Conservation (phyloP, 495 filamentous ascomycete genomes). For the Neurospora sublineolata region DNA sequence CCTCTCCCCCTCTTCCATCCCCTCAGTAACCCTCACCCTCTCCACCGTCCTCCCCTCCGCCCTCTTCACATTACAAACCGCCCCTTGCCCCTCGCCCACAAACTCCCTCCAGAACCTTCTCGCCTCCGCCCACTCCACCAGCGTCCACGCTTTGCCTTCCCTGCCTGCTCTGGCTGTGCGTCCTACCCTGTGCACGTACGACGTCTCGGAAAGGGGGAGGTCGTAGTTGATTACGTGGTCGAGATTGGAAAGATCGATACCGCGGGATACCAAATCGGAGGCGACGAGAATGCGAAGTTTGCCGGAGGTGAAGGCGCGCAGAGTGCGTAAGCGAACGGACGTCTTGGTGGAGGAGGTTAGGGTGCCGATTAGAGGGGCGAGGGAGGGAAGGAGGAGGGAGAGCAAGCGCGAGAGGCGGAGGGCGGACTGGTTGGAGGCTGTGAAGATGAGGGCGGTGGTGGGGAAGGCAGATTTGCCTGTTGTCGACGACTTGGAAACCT, state of each 20-base stretch:
- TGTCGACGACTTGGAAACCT: no score
- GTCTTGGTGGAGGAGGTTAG: conserved; percentile 66
- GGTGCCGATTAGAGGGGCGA: conserved; percentile 47
- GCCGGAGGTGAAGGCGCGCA: conserved; percentile 50
- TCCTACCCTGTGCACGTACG: conserved; percentile 88
- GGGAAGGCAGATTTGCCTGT: neutral
- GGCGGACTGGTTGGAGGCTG: conserved; percentile 74
- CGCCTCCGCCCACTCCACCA: conserved; percentile 66
- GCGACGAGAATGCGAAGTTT: conserved; percentile 68
- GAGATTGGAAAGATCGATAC: conserved; percentile 72
- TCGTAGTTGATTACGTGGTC: conserved; percentile 92
- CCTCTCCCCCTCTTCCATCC: conserved; percentile 28
- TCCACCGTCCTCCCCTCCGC: conserved; percentile 12
- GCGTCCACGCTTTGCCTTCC: conserved; percentile 67
- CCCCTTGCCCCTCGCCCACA: conserved; percentile 32
- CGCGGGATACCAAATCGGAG: conserved; percentile 83
- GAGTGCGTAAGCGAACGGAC: conserved; percentile 43
- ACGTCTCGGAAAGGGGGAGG: conserved; percentile 63
- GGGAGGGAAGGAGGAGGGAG: conserved; percentile 47
- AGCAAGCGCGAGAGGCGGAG: conserved; percentile 70
- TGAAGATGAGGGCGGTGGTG: conserved; percentile 67
- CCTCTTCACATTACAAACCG: conserved; percentile 11
- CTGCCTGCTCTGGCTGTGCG: conserved; percentile 79
- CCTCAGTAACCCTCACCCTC: conserved; percentile 12
- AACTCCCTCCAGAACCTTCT: conserved; percentile 82